phyloP scores from a whole-genome alignment of 139 green algal species.

The Ulvella scutata region DNA sequence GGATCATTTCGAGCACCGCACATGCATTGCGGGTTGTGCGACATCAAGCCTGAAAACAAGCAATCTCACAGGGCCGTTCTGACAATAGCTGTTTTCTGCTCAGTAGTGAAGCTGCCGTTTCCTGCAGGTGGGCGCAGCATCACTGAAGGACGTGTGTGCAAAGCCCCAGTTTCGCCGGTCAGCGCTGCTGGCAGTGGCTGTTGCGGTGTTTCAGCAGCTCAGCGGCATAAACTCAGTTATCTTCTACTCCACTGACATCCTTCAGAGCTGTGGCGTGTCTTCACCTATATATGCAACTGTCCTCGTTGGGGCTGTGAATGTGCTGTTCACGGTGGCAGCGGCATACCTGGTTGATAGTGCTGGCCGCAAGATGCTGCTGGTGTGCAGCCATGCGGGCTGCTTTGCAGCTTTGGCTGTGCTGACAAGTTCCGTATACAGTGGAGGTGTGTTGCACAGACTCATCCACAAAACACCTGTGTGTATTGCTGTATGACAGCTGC shows the following conservation, averaged over 20 bases:
- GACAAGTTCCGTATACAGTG: too few species aligned
- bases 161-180: slow-evolving; percentile 26
- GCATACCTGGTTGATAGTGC: slow-evolving; percentile 26
- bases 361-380: slow-evolving; percentile 34
- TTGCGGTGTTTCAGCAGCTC: slow-evolving; percentile 60
- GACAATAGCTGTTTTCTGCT: too few species aligned
- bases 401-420: slow-evolving; percentile 22
- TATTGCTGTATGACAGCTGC: too few species aligned
- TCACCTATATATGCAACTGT: slow-evolving; percentile 41
- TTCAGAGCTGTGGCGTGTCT: slow-evolving; percentile 37
- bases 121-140: too few species aligned
- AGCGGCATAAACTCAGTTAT: slow-evolving; percentile 75
- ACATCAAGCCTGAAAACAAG: too few species aligned
- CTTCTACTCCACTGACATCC: slow-evolving; percentile 50
- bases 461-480: too few species aligned
- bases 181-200: slow-evolving; percentile 30
- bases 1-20: too few species aligned
- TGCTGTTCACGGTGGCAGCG: slow-evolving; percentile 23
- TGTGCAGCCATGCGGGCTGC: slow-evolving; percentile 45
- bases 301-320: slow-evolving; percentile 43
- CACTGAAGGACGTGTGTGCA: too few species aligned
- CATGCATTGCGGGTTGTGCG: too few species aligned
- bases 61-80: too few species aligned
- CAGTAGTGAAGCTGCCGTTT: too few species aligned
- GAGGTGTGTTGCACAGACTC: neutral